phyloP scores from a whole-genome alignment of 176 grass and related monocot species.

The Aegilops speltoides region DNA sequence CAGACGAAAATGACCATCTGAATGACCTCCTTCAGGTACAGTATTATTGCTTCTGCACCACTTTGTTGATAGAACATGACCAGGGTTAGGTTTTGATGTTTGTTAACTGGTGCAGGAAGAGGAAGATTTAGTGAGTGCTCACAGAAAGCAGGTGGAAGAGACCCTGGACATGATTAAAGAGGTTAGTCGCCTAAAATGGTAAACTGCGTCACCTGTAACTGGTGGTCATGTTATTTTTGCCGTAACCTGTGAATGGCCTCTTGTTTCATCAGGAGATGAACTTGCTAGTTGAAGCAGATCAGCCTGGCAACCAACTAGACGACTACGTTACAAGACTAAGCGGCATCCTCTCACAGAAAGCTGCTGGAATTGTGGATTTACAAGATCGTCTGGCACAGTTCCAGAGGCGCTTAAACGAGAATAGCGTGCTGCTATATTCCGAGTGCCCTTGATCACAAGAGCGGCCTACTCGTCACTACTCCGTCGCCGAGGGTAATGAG shows the following conservation, averaged over 20 bases:
- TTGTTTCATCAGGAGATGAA: slow-evolving; percentile 83
- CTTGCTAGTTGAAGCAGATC: slow-evolving; percentile 70
- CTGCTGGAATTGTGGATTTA: slow-evolving; percentile 72
- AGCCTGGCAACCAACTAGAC: slow-evolving; percentile 83
- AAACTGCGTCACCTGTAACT: not conserved
- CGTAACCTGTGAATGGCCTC: slow-evolving; percentile 16
- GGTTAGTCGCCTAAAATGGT: slow-evolving; percentile 31
- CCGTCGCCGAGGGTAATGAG: slow-evolving; percentile 3
- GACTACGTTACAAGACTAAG: slow-evolving; percentile 74
- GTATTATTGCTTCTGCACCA: slow-evolving; percentile 23
- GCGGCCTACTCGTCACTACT: not conserved
- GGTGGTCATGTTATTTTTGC: not conserved
- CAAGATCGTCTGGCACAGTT: slow-evolving; percentile 74
- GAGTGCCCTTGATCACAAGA: slow-evolving; percentile 44
- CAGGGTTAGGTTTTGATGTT: not conserved
- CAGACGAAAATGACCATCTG: slow-evolving; percentile 65
- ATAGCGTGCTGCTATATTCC: slow-evolving; percentile 65
- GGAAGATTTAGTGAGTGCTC: slow-evolving; percentile 82
- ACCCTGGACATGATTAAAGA: slow-evolving; percentile 84
- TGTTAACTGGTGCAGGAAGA: slow-evolving; percentile 64
- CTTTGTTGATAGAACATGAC: slow-evolving; percentile 23
- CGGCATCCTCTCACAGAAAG: slow-evolving; percentile 80
- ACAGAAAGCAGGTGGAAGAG: slow-evolving; percentile 91
- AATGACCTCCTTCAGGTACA: slow-evolving; percentile 77
- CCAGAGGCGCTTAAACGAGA: slow-evolving; percentile 75